Conservation (phyloP, 2,329 filamentous ascomycete genomes). For the Cladorrhinum sp. region DNA sequence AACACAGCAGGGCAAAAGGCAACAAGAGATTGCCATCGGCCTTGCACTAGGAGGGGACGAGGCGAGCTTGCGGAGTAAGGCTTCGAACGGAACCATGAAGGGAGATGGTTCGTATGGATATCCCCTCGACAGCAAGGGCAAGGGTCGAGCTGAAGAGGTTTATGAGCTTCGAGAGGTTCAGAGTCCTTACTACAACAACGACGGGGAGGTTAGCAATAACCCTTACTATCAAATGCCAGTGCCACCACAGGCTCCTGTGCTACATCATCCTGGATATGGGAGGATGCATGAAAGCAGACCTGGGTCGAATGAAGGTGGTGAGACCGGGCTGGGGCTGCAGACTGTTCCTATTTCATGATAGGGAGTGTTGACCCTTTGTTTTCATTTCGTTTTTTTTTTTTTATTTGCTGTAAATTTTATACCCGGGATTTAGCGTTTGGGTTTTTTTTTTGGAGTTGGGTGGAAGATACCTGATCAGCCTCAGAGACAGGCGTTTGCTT, state of each 20-base stretch:
- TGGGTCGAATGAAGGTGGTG: constrained; percentile 21
- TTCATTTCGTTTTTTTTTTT: not conserved
- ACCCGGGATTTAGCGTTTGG: constrained; percentile 12
- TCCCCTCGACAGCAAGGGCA: constrained; percentile 39
- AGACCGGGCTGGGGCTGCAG: constrained; percentile 3
- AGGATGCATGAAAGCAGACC: constrained; percentile 30
- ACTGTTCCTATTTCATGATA: not conserved
- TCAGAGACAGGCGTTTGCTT: not conserved
- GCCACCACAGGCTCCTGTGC: constrained; percentile 38
- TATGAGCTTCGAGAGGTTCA: constrained; percentile 51
- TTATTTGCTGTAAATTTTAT: constrained; percentile 14
- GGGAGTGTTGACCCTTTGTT: not conserved
- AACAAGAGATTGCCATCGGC: constrained; percentile 37
- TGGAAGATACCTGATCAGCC: constrained; percentile 11
- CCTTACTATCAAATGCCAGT: constrained; percentile 24
- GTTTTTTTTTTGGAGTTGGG: constrained; percentile 7
- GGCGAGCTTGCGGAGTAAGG: constrained; percentile 32
- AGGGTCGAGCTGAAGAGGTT: constrained; percentile 36
- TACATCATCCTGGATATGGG: constrained; percentile 48
- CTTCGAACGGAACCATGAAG: constrained; percentile 29
- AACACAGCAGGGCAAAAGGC: constrained; percentile 26
- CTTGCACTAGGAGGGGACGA: constrained; percentile 43
- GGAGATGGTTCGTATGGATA: constrained; percentile 22
- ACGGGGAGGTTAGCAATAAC: constrained; percentile 16
- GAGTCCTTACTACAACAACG: constrained; percentile 31